These are phyloP conservation scores for Fusarium pininemorale DNA, from an alignment of 2,329 filamentous ascomycete species.

Conservation along the genomic window DNA sequence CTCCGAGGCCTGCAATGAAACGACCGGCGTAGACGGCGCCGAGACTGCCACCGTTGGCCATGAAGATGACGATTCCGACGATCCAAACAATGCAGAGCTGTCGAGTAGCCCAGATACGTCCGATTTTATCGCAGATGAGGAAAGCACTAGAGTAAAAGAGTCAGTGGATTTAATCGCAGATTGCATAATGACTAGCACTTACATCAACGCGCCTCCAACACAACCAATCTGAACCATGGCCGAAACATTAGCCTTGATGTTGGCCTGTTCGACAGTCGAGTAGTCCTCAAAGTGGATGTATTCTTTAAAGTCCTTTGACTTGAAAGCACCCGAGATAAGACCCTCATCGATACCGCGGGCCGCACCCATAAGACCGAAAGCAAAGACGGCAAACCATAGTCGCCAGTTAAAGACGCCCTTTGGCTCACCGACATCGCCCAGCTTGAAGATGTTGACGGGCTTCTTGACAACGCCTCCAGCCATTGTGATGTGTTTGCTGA, in stretches of 20 bases:
- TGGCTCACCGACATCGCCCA: constrained; percentile 8
- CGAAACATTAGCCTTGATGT: constrained; percentile 23
- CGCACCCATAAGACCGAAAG: constrained; percentile 13
- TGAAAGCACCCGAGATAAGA: constrained; percentile 15
- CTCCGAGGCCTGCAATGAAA: constrained; percentile 28
- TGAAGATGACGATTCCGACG: constrained; percentile 7
- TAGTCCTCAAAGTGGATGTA: constrained; percentile 11
- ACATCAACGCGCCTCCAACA: constrained; percentile 16
- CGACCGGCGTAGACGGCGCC: constrained; percentile 21
- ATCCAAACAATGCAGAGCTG: constrained; percentile 14
- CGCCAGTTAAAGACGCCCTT: constrained; percentile 20
- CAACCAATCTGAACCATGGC: constrained; percentile 19
- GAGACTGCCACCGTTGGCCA: constrained; percentile 13
- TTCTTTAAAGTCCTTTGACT: constrained; percentile 13
- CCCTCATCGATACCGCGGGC: constrained; percentile 14
- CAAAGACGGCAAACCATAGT: constrained; percentile 21
- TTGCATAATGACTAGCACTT: not conserved
- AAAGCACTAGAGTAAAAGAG: not conserved
- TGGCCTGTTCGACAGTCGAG: constrained; percentile 3
- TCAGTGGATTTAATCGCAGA: not conserved
- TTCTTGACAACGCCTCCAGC: constrained; percentile 17
- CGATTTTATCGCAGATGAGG: constrained; percentile 11
- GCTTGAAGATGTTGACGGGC: constrained; percentile 20
- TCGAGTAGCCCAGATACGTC: constrained; percentile 15
- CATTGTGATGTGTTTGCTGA: not conserved